phyloP scores from a whole-genome alignment of 2,329 filamentous ascomycete genomes.

The Botrytis cinerea region DNA sequence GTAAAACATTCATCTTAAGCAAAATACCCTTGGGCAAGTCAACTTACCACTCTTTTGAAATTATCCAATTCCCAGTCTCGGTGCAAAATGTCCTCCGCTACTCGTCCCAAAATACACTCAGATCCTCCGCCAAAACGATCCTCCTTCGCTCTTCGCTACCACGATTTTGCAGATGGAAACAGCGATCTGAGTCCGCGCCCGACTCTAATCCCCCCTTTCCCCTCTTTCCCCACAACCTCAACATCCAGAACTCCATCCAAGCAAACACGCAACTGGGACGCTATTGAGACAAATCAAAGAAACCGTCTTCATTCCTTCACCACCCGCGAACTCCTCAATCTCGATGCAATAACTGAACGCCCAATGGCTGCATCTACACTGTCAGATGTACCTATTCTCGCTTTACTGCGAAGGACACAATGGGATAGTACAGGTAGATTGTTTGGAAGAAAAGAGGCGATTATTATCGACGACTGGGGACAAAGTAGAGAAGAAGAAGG shows the following conservation, averaged over 20 bases:
- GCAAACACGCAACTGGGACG: not conserved
- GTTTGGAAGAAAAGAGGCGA: not conserved
- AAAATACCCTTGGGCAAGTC: accelerated
- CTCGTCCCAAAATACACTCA: not conserved
- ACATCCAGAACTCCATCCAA: not conserved
- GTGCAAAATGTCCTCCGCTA: not conserved
- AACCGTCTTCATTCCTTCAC: not conserved
- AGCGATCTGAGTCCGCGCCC: not conserved
- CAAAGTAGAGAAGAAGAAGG: not conserved
- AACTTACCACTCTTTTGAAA: not conserved
- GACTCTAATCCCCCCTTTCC: not conserved
- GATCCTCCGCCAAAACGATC: not conserved
- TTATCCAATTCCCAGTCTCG: not conserved
- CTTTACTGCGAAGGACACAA: not conserved
- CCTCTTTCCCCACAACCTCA: not conserved
- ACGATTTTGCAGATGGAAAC: not conserved
- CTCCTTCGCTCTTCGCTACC: not conserved
- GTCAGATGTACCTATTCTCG: too few relatives aligned
- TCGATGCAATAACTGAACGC: not conserved
- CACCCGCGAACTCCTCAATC: not conserved
- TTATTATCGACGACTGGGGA: not conserved
- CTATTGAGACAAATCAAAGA: not conserved
- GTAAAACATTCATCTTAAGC: not conserved
- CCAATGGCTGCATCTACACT: not conserved
- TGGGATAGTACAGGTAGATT: not conserved